Evolutionary conservation across 2,329 filamentous ascomycete species (phyloP), one percentile per base, ranked within the genome.

Genomic region (Septoria petroselini): DNA sequence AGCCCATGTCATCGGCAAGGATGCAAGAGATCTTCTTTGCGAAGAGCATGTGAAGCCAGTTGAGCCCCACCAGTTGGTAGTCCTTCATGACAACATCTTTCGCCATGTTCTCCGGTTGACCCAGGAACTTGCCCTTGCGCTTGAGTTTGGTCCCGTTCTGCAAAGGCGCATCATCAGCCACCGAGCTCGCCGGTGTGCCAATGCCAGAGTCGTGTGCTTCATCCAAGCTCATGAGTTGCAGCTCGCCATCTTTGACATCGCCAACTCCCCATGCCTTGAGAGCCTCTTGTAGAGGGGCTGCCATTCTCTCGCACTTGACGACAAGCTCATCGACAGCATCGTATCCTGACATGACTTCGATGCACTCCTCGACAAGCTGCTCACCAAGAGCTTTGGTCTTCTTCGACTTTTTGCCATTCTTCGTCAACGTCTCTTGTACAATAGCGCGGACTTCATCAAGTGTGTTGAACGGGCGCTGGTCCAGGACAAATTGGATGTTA

Each of bases 1-100:
- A 63, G 43, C 88, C 93, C 93, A 98, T 98, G 66, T 98, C 93
- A 66, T 98, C 93, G 1, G 93, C 93, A 14, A 98, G 76, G 49
- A 98, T 97, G 55, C 90, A 91, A 38, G 88, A 91, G 43, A 94
- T 79, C 21, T 83, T 78, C 50, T 87, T 83, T 44, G 84, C 78
- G 71, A 89, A 95, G 11, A 98, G 77, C 38, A 97, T 72, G 48
- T 84, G 83, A 64, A 98, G 79, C 93, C 93, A 98, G 65, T 97
- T 97, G 43, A 98, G 78, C 3, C 93, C 93, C 23, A 95, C 89
- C 15, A 97, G 73, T 66, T 98, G 93, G 64, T 96, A 97, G 29
- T 93, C 85, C 66, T 97, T 96, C 75, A 98, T 83, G 31, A 79
- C 75, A 48, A 91, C 80, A 47, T 86, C 80, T 0, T 84, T 77